Conservation (phyloP, 139 green algal species). For the Tetradesmus obliquus region DNA sequence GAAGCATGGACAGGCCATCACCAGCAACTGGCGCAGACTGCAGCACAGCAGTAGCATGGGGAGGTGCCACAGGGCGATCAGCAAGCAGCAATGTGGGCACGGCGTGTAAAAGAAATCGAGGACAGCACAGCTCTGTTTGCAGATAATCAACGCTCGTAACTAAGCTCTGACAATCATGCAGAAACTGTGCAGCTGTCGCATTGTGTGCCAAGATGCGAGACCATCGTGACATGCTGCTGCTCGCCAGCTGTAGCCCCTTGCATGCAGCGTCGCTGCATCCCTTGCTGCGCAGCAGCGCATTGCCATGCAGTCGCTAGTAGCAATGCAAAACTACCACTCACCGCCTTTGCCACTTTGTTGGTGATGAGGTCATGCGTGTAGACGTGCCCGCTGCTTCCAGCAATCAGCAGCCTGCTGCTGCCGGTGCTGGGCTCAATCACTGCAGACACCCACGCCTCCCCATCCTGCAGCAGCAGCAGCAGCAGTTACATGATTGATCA, state of each 20-base stretch:
- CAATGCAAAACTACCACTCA: not conserved
- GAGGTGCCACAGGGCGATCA: not conserved
- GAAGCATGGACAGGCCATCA: constrained; percentile 29
- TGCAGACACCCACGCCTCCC: not conserved
- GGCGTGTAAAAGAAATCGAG: not conserved
- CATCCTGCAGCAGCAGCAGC: constrained; percentile 11
- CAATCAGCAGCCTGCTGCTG: constrained; percentile 25
- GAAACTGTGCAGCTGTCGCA: too few species aligned
- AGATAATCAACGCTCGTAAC: not conserved
- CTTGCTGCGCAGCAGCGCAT: not conserved
- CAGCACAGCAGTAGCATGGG: not conserved
- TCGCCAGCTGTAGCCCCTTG: not conserved
- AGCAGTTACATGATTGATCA: not conserved
- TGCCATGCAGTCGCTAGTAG: not conserved
- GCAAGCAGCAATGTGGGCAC: not conserved
- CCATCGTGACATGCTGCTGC: too few species aligned
- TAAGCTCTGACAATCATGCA: too few species aligned
- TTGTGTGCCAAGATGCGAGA: too few species aligned
- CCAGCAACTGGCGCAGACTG: not conserved
- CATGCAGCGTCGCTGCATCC: not conserved
- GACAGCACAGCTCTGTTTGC: too few species aligned
- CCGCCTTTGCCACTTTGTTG: constrained; percentile 21
- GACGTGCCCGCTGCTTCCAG: not conserved
- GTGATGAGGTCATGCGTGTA: constrained; percentile 35
- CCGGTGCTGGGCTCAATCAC: constrained; percentile 11